These are phyloP conservation scores for Kalmanozyma brasiliensis DNA, from an alignment of 1,284 basidiomycete species.

Conservation along the genomic window DNA sequence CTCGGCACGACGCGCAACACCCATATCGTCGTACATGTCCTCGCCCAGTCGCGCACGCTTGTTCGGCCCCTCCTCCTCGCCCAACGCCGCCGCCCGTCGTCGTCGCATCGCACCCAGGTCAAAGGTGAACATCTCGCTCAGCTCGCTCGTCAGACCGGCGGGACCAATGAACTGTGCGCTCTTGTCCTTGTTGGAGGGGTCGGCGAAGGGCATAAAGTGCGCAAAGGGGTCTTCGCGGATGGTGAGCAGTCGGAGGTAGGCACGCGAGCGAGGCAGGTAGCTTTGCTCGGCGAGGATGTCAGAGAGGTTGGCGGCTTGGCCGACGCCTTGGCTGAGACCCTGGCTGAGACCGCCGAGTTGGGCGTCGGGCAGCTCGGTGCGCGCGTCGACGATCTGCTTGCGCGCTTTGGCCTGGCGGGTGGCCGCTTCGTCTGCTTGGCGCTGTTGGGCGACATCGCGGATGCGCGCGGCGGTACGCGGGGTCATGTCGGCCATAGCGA, in stretches of 20 bases:
- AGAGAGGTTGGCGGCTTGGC: slow-evolving; percentile 75
- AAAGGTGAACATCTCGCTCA: slow-evolving; percentile 83
- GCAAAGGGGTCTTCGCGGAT: slow-evolving; percentile 85
- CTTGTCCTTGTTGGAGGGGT: slow-evolving; percentile 74
- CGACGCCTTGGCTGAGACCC: slow-evolving; percentile 71
- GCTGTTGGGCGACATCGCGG: slow-evolving; percentile 53
- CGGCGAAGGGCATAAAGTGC: slow-evolving; percentile 78
- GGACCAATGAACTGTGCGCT: slow-evolving; percentile 77
- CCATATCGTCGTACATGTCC: slow-evolving; percentile 66
- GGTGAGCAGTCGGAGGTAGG: slow-evolving; percentile 82
- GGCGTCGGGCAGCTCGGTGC: slow-evolving; percentile 72
- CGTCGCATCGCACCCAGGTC: slow-evolving; percentile 71
- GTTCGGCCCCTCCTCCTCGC: slow-evolving; percentile 62
- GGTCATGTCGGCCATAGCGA: slow-evolving; percentile 69
- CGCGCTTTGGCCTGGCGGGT: slow-evolving; percentile 56
- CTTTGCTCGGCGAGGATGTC: slow-evolving; percentile 78
- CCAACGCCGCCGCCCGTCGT: slow-evolving; percentile 62
- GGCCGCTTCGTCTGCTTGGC: slow-evolving; percentile 46
- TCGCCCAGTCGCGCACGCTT: slow-evolving; percentile 60
- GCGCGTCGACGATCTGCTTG: slow-evolving; percentile 69
- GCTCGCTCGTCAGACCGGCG: slow-evolving; percentile 81
- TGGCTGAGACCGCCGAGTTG: slow-evolving; percentile 43
- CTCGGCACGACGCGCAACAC: slow-evolving; percentile 36
- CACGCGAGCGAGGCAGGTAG: slow-evolving; percentile 82
- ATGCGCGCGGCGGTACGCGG: slow-evolving; percentile 71